These are phyloP conservation scores for Hericium alpestre DNA, from an alignment of 768 basidiomycete genomes.

Conservation along the genomic window DNA sequence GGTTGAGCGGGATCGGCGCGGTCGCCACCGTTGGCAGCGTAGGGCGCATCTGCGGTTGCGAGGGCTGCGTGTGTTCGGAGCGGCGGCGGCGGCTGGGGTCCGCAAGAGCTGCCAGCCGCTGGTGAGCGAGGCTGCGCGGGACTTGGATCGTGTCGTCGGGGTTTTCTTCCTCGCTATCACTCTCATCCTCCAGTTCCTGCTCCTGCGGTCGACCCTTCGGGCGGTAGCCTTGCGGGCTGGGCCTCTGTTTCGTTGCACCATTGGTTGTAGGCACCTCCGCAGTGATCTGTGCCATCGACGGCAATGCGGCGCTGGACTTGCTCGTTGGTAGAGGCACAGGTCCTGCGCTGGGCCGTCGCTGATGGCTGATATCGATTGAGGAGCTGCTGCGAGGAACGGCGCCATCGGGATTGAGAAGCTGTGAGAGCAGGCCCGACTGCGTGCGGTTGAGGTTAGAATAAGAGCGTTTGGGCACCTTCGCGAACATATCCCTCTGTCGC, in stretches of 20 bases:
- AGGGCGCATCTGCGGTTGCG: conserved; percentile 10
- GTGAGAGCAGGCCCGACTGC: conserved; percentile 49
- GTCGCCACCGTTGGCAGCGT: conserved; percentile 27
- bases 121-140: conserved; percentile 60
- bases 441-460: conserved; percentile 49
- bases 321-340: conserved; percentile 30
- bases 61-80: conserved; percentile 20
- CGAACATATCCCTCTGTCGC: conserved; percentile 60
- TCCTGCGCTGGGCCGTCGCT: conserved; percentile 13
- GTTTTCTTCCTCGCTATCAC: conserved; percentile 37
- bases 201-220: conserved; percentile 57
- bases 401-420: conserved; percentile 62
- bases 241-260: background rate
- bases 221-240: conserved; percentile 33
- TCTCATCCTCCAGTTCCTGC: conserved; percentile 57
- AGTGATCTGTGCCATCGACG: conserved; percentile 42
- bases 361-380: conserved; percentile 37
- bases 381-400: conserved; percentile 50
- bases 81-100: conserved; percentile 28
- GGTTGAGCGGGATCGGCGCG: conserved; percentile 47
- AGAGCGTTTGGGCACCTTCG: conserved; percentile 56
- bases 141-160: conserved; percentile 45
- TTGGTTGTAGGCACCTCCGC: conserved; percentile 22
- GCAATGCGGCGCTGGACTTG: conserved; percentile 51
- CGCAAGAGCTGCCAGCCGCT: conserved; percentile 50